Conservation (phyloP, 441 rosid genomes). For the Euphorbia corollata region DNA sequence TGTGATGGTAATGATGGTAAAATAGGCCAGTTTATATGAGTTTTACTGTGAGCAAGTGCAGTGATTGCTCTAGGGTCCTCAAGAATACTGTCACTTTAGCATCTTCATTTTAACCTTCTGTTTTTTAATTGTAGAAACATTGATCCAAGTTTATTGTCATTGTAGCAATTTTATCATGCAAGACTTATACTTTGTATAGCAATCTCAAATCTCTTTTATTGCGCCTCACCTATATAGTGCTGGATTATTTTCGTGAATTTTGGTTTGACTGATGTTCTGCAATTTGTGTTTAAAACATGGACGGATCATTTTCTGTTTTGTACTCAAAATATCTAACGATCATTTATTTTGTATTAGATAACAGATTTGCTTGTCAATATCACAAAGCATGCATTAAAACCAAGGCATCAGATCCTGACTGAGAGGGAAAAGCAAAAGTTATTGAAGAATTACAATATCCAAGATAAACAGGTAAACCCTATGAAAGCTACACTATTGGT, state of each 20-base stretch:
- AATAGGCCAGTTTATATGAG: no score
- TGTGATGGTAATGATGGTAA: no score
- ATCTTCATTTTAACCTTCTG: background rate
- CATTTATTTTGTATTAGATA: conserved; percentile 42
- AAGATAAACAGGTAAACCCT: conserved; percentile 74
- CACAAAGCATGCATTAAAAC: conserved; percentile 75
- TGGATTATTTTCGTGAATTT: background rate
- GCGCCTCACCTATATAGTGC: background rate
- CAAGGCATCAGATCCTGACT: conserved; percentile 54
- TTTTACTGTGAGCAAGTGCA: background rate
- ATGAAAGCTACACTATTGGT: background rate
- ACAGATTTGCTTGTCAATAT: conserved; percentile 77
- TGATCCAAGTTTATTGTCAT: background rate
- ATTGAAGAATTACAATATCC: conserved; percentile 50
- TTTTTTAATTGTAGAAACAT: background rate
- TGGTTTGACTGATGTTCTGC: conserved; percentile 9
- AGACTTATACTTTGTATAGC: background rate
- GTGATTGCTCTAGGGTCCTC: background rate
- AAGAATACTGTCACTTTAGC: background rate
- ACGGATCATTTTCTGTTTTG: background rate
- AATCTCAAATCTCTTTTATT: background rate
- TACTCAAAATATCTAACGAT: background rate
- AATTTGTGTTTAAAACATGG: background rate
- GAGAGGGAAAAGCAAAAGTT: conserved; percentile 57
- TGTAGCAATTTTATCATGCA: background rate